Evolutionary conservation across 208 protist species (phyloP).

Genomic region (Leishmania major): DNA sequence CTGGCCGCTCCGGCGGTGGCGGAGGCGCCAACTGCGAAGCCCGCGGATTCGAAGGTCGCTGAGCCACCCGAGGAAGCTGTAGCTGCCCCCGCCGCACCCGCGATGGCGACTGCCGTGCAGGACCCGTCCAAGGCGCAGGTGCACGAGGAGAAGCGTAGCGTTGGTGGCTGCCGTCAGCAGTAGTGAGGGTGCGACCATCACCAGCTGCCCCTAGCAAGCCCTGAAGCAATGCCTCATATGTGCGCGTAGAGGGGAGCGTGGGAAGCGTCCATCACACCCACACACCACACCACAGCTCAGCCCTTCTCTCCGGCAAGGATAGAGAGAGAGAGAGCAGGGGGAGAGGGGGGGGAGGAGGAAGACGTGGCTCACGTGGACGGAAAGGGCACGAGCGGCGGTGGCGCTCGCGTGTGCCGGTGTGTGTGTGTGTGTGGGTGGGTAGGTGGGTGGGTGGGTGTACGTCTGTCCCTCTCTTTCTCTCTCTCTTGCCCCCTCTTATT

Average conservation of each 20-base stretch:
- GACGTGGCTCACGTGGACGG: background rate
- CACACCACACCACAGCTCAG: too few relatives aligned
- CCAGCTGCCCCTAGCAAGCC: background rate
- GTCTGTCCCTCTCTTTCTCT: too few relatives aligned
- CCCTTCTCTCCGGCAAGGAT: background rate
- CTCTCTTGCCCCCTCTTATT: too few relatives aligned
- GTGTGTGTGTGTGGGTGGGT: background rate
- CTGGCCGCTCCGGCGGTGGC: background rate
- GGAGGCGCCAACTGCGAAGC: background rate
- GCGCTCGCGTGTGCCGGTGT: background rate
- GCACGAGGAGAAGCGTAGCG: constrained; percentile 24
- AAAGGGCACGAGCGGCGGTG: too few relatives aligned
- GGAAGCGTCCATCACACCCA: background rate
- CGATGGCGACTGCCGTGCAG: background rate
- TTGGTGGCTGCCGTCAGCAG: constrained; percentile 32
- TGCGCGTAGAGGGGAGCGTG: background rate
- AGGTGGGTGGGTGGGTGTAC: background rate
- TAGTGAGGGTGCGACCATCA: background rate
- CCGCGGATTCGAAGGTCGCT: background rate
- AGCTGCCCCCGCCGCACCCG: constrained; percentile 1
- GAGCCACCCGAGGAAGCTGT: background rate
- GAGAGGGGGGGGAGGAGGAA: background rate
- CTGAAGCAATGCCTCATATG: too few relatives aligned
- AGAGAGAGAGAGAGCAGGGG: too few relatives aligned
- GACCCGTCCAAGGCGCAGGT: constrained; percentile 1